Base-by-base conservation (phyloP, 768 basidiomycete species). In the Lentinula sp. region DNA sequence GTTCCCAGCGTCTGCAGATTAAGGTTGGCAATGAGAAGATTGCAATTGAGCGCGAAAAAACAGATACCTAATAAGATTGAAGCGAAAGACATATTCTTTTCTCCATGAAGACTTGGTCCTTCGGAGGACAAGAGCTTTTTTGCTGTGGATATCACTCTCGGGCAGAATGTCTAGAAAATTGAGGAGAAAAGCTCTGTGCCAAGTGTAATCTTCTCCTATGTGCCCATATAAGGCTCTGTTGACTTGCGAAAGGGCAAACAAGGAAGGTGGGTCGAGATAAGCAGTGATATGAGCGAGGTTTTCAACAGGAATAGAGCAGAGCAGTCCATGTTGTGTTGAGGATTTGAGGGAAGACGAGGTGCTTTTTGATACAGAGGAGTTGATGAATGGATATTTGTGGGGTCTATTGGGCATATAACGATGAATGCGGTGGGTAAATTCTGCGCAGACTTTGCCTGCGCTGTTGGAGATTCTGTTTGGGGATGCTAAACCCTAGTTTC, bases 241-340 rank as follows among this genome's bases (percentile, higher is more conserved):
- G 62, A 86, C 83, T 65, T 73, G 69, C 20, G 79, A 78, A 65
- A 94, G 82, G 1, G 79, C 73, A 48, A 85, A 69, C 37, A 94
- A 81, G 3, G 83, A 78, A 1, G 76, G 78, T 0, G 89, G 90
- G 66, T 84, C 77, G 58, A 93, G 84, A 70, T 85, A 84, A 8
- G 88, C 80, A 9, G 90, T 89, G 73, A 93, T 80, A 60, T 88
- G 87, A 36, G 85, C 84, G 74, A 93, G 87, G 33, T 85, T 87
- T 67, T 93, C 91, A 51, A 77, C 68, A 48, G 91, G 90, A 57
- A 90, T 66, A 41, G 55, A 56, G 37, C n/a, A 37, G 41, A 56
- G 55, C 4, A 56, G 55, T 56, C 55, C 55, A 56, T 56, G 41
- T 32, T 56, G 55, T 28, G n/a, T 56, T 41, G 55, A 39, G 12